These are phyloP conservation scores for Boletellus emodensis DNA, from an alignment of 768 basidiomycete genomes.

Conservation along the genomic window DNA sequence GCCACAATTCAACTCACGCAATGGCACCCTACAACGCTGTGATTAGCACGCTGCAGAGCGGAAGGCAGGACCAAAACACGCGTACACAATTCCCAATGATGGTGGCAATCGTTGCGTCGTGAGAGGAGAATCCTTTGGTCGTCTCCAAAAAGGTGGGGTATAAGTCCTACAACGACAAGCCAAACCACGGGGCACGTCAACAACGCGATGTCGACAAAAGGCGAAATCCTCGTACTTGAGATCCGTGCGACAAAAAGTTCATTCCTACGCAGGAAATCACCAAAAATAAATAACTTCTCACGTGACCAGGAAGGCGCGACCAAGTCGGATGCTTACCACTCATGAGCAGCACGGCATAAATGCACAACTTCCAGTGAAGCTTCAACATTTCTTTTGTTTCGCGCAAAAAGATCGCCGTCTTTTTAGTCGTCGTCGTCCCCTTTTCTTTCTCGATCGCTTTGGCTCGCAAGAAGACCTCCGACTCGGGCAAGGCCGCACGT, in stretches of 20 bases:
- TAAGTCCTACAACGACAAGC: conserved; percentile 44
- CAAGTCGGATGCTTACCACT: conserved; percentile 34
- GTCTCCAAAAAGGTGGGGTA: conserved; percentile 73
- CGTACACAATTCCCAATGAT: conserved; percentile 75
- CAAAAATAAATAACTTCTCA: neutral
- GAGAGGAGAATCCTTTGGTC: conserved; percentile 55
- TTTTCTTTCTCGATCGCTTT: conserved; percentile 47
- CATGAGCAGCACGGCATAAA: conserved; percentile 84
- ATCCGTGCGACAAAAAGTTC: conserved; percentile 77
- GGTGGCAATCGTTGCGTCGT: conserved; percentile 67
- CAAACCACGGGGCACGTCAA: neutral
- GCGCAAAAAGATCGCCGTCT: conserved; percentile 67
- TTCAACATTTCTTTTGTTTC: conserved; percentile 77
- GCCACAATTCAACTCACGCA: conserved; percentile 33
- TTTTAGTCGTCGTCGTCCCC: conserved; percentile 38
- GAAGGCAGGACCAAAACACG: conserved; percentile 4
- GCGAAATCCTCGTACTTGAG: conserved; percentile 39
- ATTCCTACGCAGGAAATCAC: conserved; percentile 41
- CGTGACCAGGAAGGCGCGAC: neutral
- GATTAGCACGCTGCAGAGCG: neutral
- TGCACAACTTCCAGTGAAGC: conserved; percentile 75
- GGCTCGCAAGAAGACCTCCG: conserved; percentile 65
- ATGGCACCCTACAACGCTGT: conserved; percentile 39
- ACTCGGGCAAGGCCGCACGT: conserved; percentile 72
- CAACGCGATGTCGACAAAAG: neutral